These are phyloP conservation scores for Singerocomus inundabilis DNA, from an alignment of 1,284 basidiomycete genomes.

Conservation along the genomic window DNA sequence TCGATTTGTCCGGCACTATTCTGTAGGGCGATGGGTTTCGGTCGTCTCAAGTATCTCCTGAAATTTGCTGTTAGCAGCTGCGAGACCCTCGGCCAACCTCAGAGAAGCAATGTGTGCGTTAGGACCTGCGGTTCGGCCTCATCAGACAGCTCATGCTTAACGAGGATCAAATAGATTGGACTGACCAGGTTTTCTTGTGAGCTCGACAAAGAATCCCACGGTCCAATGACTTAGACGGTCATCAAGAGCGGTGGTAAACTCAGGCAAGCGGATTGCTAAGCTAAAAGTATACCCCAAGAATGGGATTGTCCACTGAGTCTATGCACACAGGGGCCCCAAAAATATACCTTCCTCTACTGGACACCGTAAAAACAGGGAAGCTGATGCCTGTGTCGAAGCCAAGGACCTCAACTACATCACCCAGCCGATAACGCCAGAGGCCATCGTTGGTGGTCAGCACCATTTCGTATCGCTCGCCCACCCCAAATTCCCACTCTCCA, in stretches of 20 bases:
- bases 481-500: constrained; percentile 14
- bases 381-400: constrained; percentile 7
- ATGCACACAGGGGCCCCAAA: too few relatives aligned
- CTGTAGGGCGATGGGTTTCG: background rate
- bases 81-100: constrained; percentile 5
- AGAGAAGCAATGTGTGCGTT: background rate
- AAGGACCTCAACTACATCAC: constrained; percentile 2
- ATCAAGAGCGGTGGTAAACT: too few relatives aligned
- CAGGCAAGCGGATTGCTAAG: background rate
- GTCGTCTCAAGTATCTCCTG: background rate
- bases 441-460: constrained; percentile 13
- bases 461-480: constrained; percentile 8
- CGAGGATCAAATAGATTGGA: too few relatives aligned
- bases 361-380: constrained; percentile 4
- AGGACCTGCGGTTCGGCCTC: too few relatives aligned
- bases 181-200: too few relatives aligned
- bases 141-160: too few relatives aligned
- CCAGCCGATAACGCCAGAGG: constrained; percentile 14
- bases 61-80: background rate
- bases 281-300: background rate
- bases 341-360: constrained; percentile 6
- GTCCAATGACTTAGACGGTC: too few relatives aligned
- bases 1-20: too few relatives aligned
- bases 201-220: too few relatives aligned
- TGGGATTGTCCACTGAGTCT: background rate